Base-by-base conservation (phyloP, 768 basidiomycete genomes). In the Pleurotus djamor region DNA sequence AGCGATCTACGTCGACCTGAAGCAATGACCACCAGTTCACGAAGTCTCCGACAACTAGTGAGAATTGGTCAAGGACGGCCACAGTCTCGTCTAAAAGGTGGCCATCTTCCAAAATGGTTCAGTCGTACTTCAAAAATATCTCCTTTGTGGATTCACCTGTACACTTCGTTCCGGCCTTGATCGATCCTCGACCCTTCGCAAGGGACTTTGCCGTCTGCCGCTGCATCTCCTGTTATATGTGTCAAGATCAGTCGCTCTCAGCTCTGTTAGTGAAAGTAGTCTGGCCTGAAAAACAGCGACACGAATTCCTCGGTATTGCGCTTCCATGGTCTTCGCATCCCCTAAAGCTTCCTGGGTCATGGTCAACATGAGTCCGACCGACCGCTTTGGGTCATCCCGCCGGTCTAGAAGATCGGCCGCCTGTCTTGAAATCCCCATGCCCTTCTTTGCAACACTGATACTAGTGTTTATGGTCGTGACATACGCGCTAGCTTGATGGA, bases 1-100 rank as follows among this genome's bases (percentile, higher is more conserved):
- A 32, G 14, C 54, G 54, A 7, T 55, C 54, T 17, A 55, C 54
- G 37, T 55, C 54, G 10, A 55, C 54, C 14, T 55, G 36, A 8
- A 55, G 38, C 14, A 21, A 28, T 17, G 38, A 43, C 54, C 54
- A 55, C 54, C 54, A 55, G 21, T 55, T 41, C 16, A 55, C 41
- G 38, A 55, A 55, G 12, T 55, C 38, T n/a, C 54, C 54, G 4
- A 55, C 54, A 14, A 44, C 44, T 10, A 41, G 44, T 2, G 44
- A 37, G 21, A 55, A 55, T 21, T 43, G 54, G 54, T 55, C 54
- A 9, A 55, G 21, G 8, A 55, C 54, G 12, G 28, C 14, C 3
- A 55, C n/a, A 8, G 54, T 55, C 4, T 17, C 38, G 14, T 55
- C 44, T 10, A 55, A 32, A 43, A 55, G 54, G 13, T 55, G 38